Conservation (phyloP, 1,284 basidiomycete genomes). For the Rhodotorula sp. region DNA sequence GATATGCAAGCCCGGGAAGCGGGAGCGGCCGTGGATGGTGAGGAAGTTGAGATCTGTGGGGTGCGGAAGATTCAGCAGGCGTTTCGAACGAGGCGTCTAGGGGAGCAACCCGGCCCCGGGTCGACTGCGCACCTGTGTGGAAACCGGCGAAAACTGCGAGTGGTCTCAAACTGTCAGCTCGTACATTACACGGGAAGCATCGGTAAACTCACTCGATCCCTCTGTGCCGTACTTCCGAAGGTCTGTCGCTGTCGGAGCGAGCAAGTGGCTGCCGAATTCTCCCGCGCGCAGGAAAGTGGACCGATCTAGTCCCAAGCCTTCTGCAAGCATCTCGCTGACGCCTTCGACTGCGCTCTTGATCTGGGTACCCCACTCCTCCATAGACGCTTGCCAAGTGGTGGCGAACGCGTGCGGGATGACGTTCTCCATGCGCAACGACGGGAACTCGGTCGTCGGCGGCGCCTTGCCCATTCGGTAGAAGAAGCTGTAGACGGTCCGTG, state of each 20-base stretch:
- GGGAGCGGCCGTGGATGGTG: conserved; percentile 85
- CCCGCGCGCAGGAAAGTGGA: conserved; percentile 71
- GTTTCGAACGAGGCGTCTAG: not conserved
- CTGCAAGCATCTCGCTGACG: conserved; percentile 75
- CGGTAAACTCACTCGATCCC: conserved; percentile 47
- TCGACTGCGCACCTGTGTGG: conserved; percentile 65
- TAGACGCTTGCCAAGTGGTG: conserved; percentile 62
- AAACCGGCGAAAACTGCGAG: conserved; percentile 72
- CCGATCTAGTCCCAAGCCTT: conserved; percentile 70
- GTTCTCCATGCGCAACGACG: conserved; percentile 68
- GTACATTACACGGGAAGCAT: no score
- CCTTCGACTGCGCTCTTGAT: conserved; percentile 78
- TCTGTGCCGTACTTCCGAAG: conserved; percentile 70
- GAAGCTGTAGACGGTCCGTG: conserved; percentile 54
- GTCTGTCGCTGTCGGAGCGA: conserved; percentile 88
- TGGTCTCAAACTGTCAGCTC: conserved; percentile 54
- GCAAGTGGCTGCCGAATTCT: conserved; percentile 69
- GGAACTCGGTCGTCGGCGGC: conserved; percentile 73
- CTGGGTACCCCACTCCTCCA: conserved; percentile 77
- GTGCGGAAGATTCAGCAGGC: not conserved
- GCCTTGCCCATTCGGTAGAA: conserved; percentile 80
- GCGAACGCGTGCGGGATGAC: conserved; percentile 67
- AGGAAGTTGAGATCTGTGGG: conserved; percentile 62
- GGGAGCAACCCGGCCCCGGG: conserved; percentile 49
- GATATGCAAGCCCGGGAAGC: conserved; percentile 78